Evolutionary conservation across 75 land plant species (phyloP).

Genomic region (Selaginella tamariscina): DNA sequence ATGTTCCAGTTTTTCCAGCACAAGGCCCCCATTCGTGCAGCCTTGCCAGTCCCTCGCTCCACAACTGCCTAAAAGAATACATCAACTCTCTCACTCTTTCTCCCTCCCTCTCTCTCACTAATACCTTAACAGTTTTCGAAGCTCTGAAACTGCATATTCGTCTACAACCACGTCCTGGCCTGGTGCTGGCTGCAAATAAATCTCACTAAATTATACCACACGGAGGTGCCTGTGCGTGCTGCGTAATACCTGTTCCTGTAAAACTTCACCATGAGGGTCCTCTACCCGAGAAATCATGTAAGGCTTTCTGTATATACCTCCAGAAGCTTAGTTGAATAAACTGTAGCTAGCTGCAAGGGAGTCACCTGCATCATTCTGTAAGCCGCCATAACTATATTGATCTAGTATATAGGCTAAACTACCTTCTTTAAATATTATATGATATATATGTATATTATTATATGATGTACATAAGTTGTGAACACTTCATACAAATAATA

Average conservation of each 20-base stretch:
- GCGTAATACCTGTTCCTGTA: conserved; percentile 25
- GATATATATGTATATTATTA: no score
- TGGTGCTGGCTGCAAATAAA: conserved; percentile 12
- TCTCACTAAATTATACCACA: no score
- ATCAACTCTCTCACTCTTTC: no score
- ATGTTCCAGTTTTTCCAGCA: conserved; percentile 40
- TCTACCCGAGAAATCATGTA: conserved; percentile 27
- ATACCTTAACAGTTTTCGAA: conserved; percentile 27
- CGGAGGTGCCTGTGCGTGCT: no score
- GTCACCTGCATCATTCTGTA: conserved; percentile 29
- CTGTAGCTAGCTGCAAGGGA: conserved; percentile 32
- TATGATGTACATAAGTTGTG: not conserved
- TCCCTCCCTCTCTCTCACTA: no score
- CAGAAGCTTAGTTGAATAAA: conserved; percentile 37
- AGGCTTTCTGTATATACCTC: conserved; percentile 31
- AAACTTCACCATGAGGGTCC: conserved; percentile 23
- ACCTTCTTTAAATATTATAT: no score
- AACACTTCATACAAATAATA: not conserved
- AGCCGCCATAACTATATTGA: no score
- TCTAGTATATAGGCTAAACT: no score
- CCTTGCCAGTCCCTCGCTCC: conserved; percentile 28
- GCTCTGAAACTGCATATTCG: conserved; percentile 27
- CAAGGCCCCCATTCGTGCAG: conserved; percentile 33
- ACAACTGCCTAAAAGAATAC: conserved; percentile 25
- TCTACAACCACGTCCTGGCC: conserved; percentile 19